Conservation (phyloP, 2,329 filamentous ascomycete species). For the Aureobasidium leucospermi region DNA sequence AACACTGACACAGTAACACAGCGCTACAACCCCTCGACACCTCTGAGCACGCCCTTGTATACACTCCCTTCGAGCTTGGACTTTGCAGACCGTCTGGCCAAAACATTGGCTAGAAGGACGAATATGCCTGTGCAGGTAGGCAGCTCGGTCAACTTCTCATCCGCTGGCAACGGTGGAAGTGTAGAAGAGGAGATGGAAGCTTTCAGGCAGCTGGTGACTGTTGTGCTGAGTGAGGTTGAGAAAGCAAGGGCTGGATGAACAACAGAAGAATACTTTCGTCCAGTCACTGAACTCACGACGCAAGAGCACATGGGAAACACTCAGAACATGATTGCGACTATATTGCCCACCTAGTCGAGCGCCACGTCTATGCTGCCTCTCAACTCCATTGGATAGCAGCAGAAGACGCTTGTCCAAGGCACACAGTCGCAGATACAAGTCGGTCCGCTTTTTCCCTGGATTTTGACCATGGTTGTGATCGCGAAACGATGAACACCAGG, state of each 20-base stretch:
- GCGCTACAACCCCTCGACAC: conserved; percentile 44
- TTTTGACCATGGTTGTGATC: too few relatives aligned
- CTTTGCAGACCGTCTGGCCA: conserved; percentile 78
- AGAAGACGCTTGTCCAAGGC: too few relatives aligned
- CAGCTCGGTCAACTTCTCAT: conserved; percentile 73
- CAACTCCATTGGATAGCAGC: too few relatives aligned
- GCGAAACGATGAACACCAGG: too few relatives aligned
- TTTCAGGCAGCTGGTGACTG: conserved; percentile 65
- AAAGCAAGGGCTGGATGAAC: conserved; percentile 1
- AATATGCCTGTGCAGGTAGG: conserved; percentile 79
- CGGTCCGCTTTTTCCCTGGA: too few relatives aligned
- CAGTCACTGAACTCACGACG: too few relatives aligned
- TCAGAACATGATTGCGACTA: too few relatives aligned
- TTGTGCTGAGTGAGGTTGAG: conserved; percentile 48
- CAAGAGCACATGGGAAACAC: too few relatives aligned
- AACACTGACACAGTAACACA: conserved; percentile 19
- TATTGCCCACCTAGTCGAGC: too few relatives aligned
- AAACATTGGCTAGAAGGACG: conserved; percentile 67
- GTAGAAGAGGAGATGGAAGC: conserved; percentile 94
- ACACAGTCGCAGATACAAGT: too few relatives aligned
- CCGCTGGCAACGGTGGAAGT: conserved; percentile 66
- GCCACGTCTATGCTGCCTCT: too few relatives aligned
- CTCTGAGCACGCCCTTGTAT: conserved; percentile 74
- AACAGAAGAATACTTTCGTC: neutral
- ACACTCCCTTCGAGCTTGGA: conserved; percentile 69